Evolutionary conservation across 345 rosid genomes (phyloP), one percentile per base, ranked within the genome.

Genomic region (Nasturtium officinale): DNA sequence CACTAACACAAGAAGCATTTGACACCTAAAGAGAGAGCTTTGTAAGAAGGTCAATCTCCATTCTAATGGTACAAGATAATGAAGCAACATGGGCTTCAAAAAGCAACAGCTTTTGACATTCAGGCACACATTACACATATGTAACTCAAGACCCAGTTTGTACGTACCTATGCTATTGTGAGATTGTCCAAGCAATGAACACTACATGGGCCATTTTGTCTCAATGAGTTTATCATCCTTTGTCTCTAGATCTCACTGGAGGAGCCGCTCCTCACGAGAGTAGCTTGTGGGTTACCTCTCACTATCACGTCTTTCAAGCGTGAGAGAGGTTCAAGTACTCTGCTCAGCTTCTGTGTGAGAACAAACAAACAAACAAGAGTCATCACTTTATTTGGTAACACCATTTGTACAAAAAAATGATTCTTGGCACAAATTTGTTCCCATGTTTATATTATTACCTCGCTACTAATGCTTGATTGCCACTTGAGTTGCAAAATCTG

Each of bases 401-500:
- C 46, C 33, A 33, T 55, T 45, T 29, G 32, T 38, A 16, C 55
- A 48, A 20, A 21, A 26, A 7, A 64, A n/a, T 20, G 47, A 76
- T 66, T 47, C 50, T 25, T 63, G 54, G 11, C 21, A 38, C 1
- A 47, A 58, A 3, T 9, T 17, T 11, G 28, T 13, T n/a, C 2
- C 2, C 3, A 40, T 40, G 61, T 7, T 26, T 32, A 26, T 17
- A 59, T 53, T 47, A 50, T 37, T 77, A 94, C 99, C 96, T 91
- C 95, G 42, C 82, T 75, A 33, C 76, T 84, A 82, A 85, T 65
- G 78, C 84, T 85, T 56, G 83, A 67, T 25, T 87, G 96, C 97
- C 96, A 90, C 66, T 83, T 95, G 69, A 84, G 87, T 28, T 90
- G 98, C 86, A 92, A 81, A 75, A 79, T 81, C 71, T 89, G 92